Base-by-base conservation (phyloP, 106 monocot genomes). In the Vanilla planifolia region DNA sequence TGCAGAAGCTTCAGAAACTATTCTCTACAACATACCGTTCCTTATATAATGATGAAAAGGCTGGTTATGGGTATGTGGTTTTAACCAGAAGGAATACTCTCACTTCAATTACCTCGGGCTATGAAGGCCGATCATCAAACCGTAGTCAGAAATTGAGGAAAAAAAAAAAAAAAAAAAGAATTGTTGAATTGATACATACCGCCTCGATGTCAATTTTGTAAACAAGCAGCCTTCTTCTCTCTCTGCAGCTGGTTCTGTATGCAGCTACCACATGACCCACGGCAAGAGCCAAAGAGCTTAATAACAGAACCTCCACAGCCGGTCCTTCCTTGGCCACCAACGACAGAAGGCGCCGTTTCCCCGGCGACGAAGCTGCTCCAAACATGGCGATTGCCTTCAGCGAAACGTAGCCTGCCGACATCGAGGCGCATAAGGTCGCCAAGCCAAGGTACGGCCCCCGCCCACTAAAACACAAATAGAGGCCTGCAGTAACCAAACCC, bases 151-250 rank as follows among this genome's bases (percentile, higher is more conserved):
- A 22, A 27, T 13, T 50, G 24, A 50, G 3, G 23, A 25, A 50
- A 26, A 16, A n/a, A 33, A 6, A 8, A 56, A 33, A 34, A 11
- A 33, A 11, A n/a, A n/a, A 34, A 14, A 3, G 6, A 56, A 10
- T 10, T 1, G 7, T 30, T n/a, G 8, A 56, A 34, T 56, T 13
- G 21, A 41, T 35, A 53, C 60, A 56, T 60, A 77, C 85, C 28
- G 85, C 80, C 77, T 85, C 85, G 22, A 85, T 70, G 50, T 85
- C 85, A 48, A 85, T 85, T 58, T 73, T 73, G 63, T 67, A 85
- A 23, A 85, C 80, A 14, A 80, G 50, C 46, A 77, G 35, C 70
- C 77, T 80, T 41, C 85, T 35, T 43, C 80, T 42, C 66, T 77
- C 71, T 45, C 85, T 55, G 60, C 85, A 85, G 48, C 64, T 77